These are phyloP conservation scores for Sclerotinia sclerotiorum DNA, from an alignment of 2,329 filamentous ascomycete species.

Conservation along the genomic window DNA sequence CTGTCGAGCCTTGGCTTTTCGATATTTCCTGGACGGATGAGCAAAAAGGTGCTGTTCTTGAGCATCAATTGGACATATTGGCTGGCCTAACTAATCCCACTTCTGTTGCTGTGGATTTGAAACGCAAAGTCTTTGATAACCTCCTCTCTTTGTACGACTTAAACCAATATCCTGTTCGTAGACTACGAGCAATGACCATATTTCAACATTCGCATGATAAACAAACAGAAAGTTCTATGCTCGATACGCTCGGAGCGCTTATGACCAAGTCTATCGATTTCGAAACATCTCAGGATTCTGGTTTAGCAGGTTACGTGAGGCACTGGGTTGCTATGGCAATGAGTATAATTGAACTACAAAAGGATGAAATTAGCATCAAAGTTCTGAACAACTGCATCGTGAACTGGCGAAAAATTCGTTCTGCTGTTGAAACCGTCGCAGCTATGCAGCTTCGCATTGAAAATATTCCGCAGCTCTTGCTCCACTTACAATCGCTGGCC, in stretches of 20 bases:
- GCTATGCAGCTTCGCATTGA: constrained; percentile 49
- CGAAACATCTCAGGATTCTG: constrained; percentile 33
- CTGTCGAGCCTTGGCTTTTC: constrained; percentile 45
- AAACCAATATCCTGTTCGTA: constrained; percentile 37
- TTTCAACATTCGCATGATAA: constrained; percentile 27
- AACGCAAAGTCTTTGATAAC: constrained; percentile 31
- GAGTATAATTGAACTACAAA: constrained; percentile 35
- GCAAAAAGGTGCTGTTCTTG: constrained; percentile 58
- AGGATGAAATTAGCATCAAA: constrained; percentile 33
- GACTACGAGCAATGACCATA: constrained; percentile 35
- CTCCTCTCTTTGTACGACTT: constrained; percentile 36
- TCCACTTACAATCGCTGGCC: constrained; percentile 52
- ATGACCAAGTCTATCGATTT: constrained; percentile 22
- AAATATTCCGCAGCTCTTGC: constrained; percentile 49
- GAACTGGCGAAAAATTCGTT: constrained; percentile 44
- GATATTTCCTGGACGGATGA: constrained; percentile 44
- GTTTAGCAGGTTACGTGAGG: constrained; percentile 31
- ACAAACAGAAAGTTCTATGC: constrained; percentile 22
- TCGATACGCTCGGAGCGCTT: constrained; percentile 27
- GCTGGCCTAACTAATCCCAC: constrained; percentile 30
- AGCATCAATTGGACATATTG: constrained; percentile 56
- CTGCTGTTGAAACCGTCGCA: constrained; percentile 45
- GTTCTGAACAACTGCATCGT: constrained; percentile 31
- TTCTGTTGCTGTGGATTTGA: constrained; percentile 25
- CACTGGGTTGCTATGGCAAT: constrained; percentile 35